Percentiles rank a stretch among this genome's conserved stretches.
phyloP scores from a whole-genome alignment of 2,329 filamentous ascomycete species.

The Stachybotrys chlorohalonatus region DNA sequence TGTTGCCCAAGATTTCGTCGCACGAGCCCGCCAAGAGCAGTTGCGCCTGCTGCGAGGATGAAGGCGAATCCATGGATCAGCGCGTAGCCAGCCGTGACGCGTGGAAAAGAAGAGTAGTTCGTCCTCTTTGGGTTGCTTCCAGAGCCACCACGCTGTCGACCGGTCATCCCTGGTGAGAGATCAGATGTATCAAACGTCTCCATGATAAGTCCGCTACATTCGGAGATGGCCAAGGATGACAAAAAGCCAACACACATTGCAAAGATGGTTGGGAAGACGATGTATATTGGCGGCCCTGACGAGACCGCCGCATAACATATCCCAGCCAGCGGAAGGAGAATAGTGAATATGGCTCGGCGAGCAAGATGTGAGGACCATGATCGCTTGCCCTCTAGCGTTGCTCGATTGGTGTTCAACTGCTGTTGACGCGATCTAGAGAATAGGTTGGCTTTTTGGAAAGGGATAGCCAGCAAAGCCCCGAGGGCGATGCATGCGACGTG shows the following conservation, averaged over 20 bases:
- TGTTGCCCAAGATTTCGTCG: conserved; percentile 59
- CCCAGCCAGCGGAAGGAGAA: conserved; percentile 57
- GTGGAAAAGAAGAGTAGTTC: conserved; percentile 69
- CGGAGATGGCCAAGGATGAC: conserved; percentile 63
- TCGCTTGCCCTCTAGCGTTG: conserved; percentile 55
- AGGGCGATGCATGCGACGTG: conserved; percentile 58
- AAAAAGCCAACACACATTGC: conserved; percentile 60
- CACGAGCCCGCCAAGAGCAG: conserved; percentile 58
- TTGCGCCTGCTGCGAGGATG: conserved; percentile 58
- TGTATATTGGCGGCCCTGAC: conserved; percentile 49
- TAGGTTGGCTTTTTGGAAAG: conserved; percentile 61
- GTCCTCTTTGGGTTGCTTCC: conserved; percentile 37
- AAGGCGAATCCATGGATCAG: conserved; percentile 62
- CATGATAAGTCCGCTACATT: conserved; percentile 72
- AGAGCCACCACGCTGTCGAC: conserved; percentile 35
- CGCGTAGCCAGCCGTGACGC: conserved; percentile 63
- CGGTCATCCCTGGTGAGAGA: conserved; percentile 61
- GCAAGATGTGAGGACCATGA: conserved; percentile 66
- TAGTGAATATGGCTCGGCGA: conserved; percentile 58
- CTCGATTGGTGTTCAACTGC: conserved; percentile 53
- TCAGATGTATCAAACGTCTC: conserved; percentile 77
- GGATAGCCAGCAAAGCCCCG: conserved; percentile 60
- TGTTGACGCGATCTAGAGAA: conserved; percentile 57
- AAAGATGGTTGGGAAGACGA: conserved; percentile 57
- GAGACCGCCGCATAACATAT: conserved; percentile 60